Percentiles rank a stretch among this genome's conserved stretches.
These are phyloP conservation scores for Cadophora gregata DNA, from an alignment of 2,329 filamentous ascomycete species.

Conservation along the genomic window DNA sequence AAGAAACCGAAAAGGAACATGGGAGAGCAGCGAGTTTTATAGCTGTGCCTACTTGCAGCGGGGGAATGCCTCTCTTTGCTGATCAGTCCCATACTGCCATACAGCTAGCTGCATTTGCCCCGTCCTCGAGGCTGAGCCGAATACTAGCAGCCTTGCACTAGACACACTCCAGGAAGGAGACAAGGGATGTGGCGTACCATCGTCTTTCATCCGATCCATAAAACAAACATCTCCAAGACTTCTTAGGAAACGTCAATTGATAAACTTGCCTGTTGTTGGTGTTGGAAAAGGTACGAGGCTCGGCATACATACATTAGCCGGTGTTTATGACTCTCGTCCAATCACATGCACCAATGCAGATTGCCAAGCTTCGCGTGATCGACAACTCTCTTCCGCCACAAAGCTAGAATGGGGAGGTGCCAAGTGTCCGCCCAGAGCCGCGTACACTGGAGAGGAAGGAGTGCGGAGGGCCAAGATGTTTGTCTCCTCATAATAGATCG, in stretches of 20 bases:
- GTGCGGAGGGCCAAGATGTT: not conserved
- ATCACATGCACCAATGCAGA: not conserved
- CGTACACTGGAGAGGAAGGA: slow-evolving; percentile 14
- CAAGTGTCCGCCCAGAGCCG: slow-evolving; percentile 15
- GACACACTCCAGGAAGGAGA: slow-evolving; percentile 12
- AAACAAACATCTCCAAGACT: not conserved
- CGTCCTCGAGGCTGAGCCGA: slow-evolving; percentile 17
- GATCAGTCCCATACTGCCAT: not conserved
- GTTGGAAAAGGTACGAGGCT: slow-evolving; percentile 11
- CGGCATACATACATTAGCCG: not conserved
- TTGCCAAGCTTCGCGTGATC: slow-evolving; percentile 10
- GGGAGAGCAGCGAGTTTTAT: not conserved
- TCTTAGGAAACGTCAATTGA: not conserved
- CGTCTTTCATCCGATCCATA: not conserved
- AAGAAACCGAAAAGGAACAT: not conserved
- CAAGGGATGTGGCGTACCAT: slow-evolving; percentile 10
- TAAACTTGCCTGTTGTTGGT: not conserved
- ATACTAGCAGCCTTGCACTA: slow-evolving; percentile 9
- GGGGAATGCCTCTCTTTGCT: not conserved
- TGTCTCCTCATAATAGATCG: not conserved
- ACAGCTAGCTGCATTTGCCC: slow-evolving; percentile 1
- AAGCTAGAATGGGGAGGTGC: slow-evolving; percentile 11
- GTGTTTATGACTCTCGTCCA: not conserved
- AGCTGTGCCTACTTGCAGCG: not conserved
- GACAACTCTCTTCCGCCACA: not conserved